A percentile compares a stretch with the other conserved stretches of the same genome.
Evolutionary conservation across 768 basidiomycete species (phyloP).

Genomic region (Termitomyces eurrhizus): DNA sequence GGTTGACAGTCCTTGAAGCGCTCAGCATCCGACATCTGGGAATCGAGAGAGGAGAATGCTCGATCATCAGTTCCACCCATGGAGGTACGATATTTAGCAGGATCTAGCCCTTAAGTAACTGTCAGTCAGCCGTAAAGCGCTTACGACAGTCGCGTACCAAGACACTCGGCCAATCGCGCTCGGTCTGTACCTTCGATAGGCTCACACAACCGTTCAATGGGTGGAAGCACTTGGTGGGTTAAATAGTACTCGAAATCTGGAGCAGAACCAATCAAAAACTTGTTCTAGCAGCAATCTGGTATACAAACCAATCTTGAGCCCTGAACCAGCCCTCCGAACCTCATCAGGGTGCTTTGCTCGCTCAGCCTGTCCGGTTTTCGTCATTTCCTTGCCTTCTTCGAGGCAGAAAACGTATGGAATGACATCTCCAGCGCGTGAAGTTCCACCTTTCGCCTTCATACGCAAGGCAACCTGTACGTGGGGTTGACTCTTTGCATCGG

Average conservation of each 20-base stretch:
- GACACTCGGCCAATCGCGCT: slow-evolving; percentile 88
- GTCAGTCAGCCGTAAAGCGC: not conserved
- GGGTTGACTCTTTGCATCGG: slow-evolving; percentile 91
- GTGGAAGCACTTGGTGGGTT: slow-evolving; percentile 87
- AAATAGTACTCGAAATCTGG: slow-evolving; percentile 92
- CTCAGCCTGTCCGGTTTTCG: slow-evolving; percentile 82
- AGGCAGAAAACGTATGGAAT: slow-evolving; percentile 95
- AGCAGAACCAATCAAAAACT: slow-evolving; percentile 5
- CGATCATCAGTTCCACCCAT: slow-evolving; percentile 51
- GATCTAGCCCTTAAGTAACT: slow-evolving; percentile 47
- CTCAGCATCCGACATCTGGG: slow-evolving; percentile 83
- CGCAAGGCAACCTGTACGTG: slow-evolving; percentile 95
- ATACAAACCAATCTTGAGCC: slow-evolving; percentile 67
- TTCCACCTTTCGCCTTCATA: slow-evolving; percentile 80
- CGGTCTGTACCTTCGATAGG: slow-evolving; percentile 95
- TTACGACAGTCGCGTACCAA: slow-evolving; percentile 48
- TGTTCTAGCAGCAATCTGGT: not conserved
- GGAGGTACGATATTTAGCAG: slow-evolving; percentile 49
- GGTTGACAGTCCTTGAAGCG: slow-evolving; percentile 76
- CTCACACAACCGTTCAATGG: slow-evolving; percentile 92
- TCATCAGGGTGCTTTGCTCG: slow-evolving; percentile 94
- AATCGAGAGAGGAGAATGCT: slow-evolving; percentile 77
- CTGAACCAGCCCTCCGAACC: slow-evolving; percentile 60
- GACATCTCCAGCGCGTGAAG: slow-evolving; percentile 85
- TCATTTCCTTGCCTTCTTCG: slow-evolving; percentile 62